Evolutionary conservation across 352 stramenopile species (phyloP).

Genomic region (Phytophthora syringae): DNA sequence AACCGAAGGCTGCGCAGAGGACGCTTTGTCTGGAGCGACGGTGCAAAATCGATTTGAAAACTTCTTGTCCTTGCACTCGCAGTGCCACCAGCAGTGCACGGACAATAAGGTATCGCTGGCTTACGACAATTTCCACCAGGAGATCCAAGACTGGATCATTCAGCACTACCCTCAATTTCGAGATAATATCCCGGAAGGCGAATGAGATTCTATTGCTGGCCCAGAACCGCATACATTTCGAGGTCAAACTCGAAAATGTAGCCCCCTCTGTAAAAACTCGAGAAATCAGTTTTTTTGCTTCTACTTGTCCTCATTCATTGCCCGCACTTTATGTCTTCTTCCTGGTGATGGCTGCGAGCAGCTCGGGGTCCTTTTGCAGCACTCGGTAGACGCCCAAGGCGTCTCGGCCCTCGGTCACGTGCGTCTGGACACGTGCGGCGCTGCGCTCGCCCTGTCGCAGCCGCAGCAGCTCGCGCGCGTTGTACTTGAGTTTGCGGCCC

Average conservation of each 20-base stretch:
- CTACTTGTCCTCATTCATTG: not conserved
- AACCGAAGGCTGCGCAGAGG: too few relatives aligned
- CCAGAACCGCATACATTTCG: too few relatives aligned
- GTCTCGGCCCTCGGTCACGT: conserved; percentile 59
- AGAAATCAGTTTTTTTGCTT: not conserved
- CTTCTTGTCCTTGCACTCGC: too few relatives aligned
- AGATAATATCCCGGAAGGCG: too few relatives aligned
- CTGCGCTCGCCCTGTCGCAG: conserved; percentile 63
- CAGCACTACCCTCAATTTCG: too few relatives aligned
- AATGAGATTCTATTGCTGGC: too few relatives aligned
- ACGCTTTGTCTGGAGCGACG: too few relatives aligned
- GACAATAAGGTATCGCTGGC: too few relatives aligned
- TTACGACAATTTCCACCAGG: too few relatives aligned
- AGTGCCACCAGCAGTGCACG: too few relatives aligned
- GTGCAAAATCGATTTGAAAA: too few relatives aligned
- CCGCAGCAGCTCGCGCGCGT: conserved; percentile 72
- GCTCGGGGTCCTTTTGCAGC: conserved; percentile 45
- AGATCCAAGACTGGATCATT: too few relatives aligned
- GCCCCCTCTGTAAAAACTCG: not conserved
- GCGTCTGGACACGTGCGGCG: conserved; percentile 39
- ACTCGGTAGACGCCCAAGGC: conserved; percentile 68
- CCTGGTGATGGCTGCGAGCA: conserved; percentile 66
- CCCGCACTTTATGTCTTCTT: conserved; percentile 42
- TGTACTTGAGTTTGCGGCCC: conserved; percentile 76
- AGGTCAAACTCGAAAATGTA: conserved; percentile 3